phyloP scores from a whole-genome alignment of 768 basidiomycete species.

The Mycena indigotica region DNA sequence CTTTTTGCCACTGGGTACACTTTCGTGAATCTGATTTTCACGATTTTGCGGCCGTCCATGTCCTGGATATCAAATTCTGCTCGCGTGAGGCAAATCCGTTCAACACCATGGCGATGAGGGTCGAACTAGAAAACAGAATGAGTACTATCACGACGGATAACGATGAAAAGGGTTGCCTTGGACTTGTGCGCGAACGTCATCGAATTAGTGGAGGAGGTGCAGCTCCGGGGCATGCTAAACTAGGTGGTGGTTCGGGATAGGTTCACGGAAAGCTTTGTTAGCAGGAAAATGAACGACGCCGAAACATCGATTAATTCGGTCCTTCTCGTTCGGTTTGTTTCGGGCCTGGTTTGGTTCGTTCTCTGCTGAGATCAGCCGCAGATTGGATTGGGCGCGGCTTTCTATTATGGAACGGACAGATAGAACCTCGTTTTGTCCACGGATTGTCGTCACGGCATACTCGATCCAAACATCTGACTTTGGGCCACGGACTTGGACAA shows the following conservation, averaged over 20 bases:
- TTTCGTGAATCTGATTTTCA: neutral
- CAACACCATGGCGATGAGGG: neutral
- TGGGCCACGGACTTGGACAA: neutral
- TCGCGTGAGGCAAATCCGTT: too few species aligned
- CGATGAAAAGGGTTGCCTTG: neutral
- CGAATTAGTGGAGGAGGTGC: neutral
- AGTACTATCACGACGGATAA: neutral
- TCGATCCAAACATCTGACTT: neutral
- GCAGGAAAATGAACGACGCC: neutral
- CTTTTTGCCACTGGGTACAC: neutral
- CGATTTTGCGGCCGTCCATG: too few species aligned
- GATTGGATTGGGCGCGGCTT: neutral
- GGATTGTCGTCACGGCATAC: conserved; percentile 1
- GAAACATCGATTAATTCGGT: neutral
- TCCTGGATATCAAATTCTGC: too few species aligned
- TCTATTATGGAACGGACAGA: neutral
- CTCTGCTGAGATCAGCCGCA: too few species aligned
- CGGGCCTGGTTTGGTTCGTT: neutral
- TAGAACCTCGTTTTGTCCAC: neutral
- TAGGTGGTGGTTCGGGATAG: neutral
- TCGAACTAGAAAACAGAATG: neutral
- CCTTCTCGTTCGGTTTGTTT: neutral
- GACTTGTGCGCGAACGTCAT: neutral
- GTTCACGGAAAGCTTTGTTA: neutral
- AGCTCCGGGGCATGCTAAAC: neutral